A percentile compares a stretch with the other conserved stretches of the same genome.
Conservation (phyloP, 2,329 filamentous ascomycete species). For the Dichotomopilus funicola region DNA sequence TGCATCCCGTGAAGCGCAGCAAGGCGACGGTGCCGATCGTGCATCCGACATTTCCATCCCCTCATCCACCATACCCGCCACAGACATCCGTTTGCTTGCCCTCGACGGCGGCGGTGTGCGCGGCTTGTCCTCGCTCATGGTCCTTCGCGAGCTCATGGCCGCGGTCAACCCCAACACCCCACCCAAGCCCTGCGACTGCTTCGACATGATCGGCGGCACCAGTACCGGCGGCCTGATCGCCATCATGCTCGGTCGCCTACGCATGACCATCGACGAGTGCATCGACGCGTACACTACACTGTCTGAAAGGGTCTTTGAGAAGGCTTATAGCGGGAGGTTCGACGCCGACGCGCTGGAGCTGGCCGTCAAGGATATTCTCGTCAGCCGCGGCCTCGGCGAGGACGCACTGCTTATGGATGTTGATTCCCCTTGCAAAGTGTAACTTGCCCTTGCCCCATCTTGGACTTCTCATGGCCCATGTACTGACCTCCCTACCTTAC, state of each 20-base stretch:
- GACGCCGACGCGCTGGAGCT: constrained; percentile 12
- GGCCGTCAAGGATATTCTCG: constrained; percentile 20
- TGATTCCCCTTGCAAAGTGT: constrained; percentile 22
- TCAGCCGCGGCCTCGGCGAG: constrained; percentile 11
- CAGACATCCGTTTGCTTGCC: no score
- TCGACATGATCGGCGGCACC: constrained; percentile 22
- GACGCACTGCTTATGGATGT: constrained; percentile 20
- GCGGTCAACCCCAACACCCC: constrained; percentile 23
- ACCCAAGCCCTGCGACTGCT: constrained; percentile 17
- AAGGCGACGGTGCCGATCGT: no score
- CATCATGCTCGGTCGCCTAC: constrained; percentile 19
- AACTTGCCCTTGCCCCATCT: background rate
- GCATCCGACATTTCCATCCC: no score
- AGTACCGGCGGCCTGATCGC: constrained; percentile 34
- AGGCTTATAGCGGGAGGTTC: constrained; percentile 17
- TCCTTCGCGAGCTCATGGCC: constrained; percentile 29
- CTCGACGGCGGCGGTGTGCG: no score
- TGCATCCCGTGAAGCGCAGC: no score
- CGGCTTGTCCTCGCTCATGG: constrained; percentile 18
- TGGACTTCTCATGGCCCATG: background rate
- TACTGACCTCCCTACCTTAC: background rate
- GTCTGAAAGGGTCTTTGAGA: constrained; percentile 20
- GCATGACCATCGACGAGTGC: constrained; percentile 33
- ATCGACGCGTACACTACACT: constrained; percentile 31
- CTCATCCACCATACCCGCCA: no score